A percentile compares a stretch with the other conserved stretches of the same genome.
Conservation (phyloP, 2,329 filamentous ascomycete species). For the Alternaria dauci region DNA sequence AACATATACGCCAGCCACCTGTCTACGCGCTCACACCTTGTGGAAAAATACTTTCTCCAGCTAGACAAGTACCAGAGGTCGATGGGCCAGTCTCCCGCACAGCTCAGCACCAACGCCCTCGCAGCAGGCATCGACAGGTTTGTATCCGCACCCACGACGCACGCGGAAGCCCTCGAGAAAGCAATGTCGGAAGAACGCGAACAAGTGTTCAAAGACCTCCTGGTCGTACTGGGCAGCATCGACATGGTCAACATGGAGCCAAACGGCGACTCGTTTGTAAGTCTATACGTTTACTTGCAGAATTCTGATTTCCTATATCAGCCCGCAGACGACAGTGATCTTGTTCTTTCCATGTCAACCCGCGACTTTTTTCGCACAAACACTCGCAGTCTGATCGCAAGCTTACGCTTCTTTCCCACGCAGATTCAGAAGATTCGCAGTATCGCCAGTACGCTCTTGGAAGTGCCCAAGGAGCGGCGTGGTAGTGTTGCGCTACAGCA, state of each 20-base stretch:
- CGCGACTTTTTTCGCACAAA: slow-evolving; percentile 17
- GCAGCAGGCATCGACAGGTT: slow-evolving; percentile 42
- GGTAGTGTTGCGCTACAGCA: slow-evolving; percentile 64
- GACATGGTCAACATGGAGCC: slow-evolving; percentile 86
- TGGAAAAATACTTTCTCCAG: slow-evolving; percentile 84
- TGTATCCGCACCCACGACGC: slow-evolving; percentile 24
- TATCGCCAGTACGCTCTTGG: slow-evolving; percentile 80
- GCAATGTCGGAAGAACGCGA: slow-evolving; percentile 80
- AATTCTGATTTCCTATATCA: slow-evolving; percentile 23
- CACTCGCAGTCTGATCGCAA: slow-evolving; percentile 22
- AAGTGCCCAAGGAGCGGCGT: slow-evolving; percentile 64
- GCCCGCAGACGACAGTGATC: slow-evolving; percentile 3
- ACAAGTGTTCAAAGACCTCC: slow-evolving; percentile 80
- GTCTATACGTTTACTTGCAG: slow-evolving; percentile 40
- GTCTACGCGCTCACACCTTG: slow-evolving; percentile 81
- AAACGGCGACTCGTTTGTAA: slow-evolving; percentile 70
- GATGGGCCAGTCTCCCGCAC: slow-evolving; percentile 56
- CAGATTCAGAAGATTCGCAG: slow-evolving; percentile 84
- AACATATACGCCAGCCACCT: slow-evolving; percentile 87
- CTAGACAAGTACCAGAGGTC: slow-evolving; percentile 67
- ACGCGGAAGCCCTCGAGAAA: slow-evolving; percentile 62
- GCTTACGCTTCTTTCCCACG: slow-evolving; percentile 38
- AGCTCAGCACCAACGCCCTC: slow-evolving; percentile 36
- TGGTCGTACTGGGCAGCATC: slow-evolving; percentile 77
- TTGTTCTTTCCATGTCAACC: slow-evolving; percentile 13